Evolutionary conservation across 768 basidiomycete species (phyloP).

Genomic region (Russula griseocarnosa): DNA sequence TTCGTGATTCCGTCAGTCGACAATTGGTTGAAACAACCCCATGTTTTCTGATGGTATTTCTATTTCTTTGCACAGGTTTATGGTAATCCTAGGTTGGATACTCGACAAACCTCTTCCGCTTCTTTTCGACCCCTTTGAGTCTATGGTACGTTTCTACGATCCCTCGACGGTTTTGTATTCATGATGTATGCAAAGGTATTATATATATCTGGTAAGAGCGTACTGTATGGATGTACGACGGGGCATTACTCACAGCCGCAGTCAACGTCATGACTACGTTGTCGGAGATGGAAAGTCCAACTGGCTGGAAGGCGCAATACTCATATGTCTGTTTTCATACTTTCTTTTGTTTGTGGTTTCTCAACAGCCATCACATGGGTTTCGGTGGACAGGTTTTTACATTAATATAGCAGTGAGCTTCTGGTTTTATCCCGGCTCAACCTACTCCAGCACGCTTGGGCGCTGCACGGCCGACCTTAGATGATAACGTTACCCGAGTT

Average conservation of each 20-base stretch:
- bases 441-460: conserved; percentile 34
- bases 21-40: neutral
- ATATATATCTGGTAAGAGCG: conserved; percentile 45
- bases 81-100: conserved; percentile 77
- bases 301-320: conserved; percentile 85
- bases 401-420: conserved; percentile 53
- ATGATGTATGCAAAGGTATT: conserved; percentile 29
- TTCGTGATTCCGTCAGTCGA: conserved; percentile 59
- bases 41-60: conserved; percentile 4
- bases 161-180: neutral
- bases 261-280: conserved; percentile 73
- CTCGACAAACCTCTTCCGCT: conserved; percentile 75
- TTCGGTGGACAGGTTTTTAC: conserved; percentile 42
- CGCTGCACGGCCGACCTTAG: conserved; percentile 29
- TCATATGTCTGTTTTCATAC: conserved; percentile 49
- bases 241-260: conserved; percentile 10
- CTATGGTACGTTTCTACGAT: conserved; percentile 43
- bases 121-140: conserved; percentile 87
- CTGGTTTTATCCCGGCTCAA: conserved; percentile 49
- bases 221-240: neutral
- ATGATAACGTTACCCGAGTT: no score
- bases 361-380: conserved; percentile 8
- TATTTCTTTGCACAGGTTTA: conserved; percentile 50
- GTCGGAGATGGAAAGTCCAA: conserved; percentile 86
- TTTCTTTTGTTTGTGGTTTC: neutral